phyloP scores from a whole-genome alignment of 2,329 filamentous ascomycete species.

The Trichoderma koningiopsis region DNA sequence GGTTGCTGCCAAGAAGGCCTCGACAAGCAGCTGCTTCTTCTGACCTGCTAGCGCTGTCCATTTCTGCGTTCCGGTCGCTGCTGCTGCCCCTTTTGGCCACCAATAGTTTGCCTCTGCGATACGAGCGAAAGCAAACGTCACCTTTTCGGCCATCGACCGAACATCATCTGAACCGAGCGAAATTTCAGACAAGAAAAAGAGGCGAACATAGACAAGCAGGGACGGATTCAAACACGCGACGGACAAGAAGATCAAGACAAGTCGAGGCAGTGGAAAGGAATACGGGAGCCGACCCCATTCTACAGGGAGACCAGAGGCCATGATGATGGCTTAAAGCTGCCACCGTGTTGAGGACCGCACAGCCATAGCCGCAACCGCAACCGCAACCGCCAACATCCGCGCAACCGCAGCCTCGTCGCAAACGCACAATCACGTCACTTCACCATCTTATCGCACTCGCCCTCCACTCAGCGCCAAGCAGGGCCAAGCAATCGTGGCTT shows the following conservation, averaged over 20 bases:
- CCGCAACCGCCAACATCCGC: neutral
- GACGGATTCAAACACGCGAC: neutral
- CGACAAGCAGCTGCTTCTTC: neutral
- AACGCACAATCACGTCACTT: neutral
- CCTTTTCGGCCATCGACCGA: neutral
- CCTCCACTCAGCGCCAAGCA: neutral
- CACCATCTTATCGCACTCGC: neutral
- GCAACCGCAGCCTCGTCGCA: conserved; percentile 4
- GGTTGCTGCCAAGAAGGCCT: neutral
- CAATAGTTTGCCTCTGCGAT: neutral
- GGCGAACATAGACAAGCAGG: neutral
- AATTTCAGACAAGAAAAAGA: neutral
- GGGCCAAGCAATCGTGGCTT: conserved; percentile 17
- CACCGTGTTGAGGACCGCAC: conserved; percentile 11
- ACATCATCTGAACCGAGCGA: neutral
- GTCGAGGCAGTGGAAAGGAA: neutral
- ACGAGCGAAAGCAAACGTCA: neutral
- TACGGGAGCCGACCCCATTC: neutral
- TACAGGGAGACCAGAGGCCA: neutral
- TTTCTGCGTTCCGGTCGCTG: neutral
- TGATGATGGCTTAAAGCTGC: conserved; percentile 19
- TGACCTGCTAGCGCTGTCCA: conserved; percentile 10
- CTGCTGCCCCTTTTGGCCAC: neutral
- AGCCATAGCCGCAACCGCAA: neutral
- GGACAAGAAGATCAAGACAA: neutral